Percentiles rank a stretch among this genome's conserved stretches.
phyloP scores from a whole-genome alignment of 129 eudicot species.

The Helianthus tuberosus region DNA sequence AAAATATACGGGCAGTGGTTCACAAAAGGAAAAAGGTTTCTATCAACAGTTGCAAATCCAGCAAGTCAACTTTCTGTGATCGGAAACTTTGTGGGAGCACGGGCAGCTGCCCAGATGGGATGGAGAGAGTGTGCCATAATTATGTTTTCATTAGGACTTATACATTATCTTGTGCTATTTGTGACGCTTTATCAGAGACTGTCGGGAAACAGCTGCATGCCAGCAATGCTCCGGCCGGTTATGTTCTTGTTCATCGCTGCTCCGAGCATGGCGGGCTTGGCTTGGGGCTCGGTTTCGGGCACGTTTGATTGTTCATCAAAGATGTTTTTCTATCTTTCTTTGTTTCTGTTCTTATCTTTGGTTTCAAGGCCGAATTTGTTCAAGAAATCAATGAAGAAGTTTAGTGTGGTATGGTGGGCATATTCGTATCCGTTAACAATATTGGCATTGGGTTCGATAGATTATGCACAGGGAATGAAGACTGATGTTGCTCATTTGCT shows the following conservation, averaged over 20 bases:
- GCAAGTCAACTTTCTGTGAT: slow-evolving; percentile 56
- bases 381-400: slow-evolving; percentile 67
- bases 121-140: slow-evolving; percentile 54
- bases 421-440: slow-evolving; percentile 56
- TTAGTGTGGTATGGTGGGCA: slow-evolving; percentile 67
- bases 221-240: slow-evolving; percentile 55
- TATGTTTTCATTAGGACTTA: slow-evolving; percentile 52
- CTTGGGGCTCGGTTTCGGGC: slow-evolving; percentile 62
- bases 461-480: slow-evolving; percentile 57
- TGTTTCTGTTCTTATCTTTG: slow-evolving; percentile 60
- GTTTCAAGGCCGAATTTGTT: slow-evolving; percentile 51
- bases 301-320: slow-evolving; percentile 53
- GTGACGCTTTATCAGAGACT: slow-evolving; percentile 63
- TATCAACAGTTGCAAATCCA: slow-evolving; percentile 55
- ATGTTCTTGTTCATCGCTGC: slow-evolving; percentile 63
- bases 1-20: slow-evolving; percentile 71
- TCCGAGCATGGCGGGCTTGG: slow-evolving; percentile 71
- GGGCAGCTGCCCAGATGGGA: slow-evolving; percentile 54
- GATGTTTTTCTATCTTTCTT: slow-evolving; percentile 68
- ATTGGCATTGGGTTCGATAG: slow-evolving; percentile 53
- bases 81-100: slow-evolving; percentile 61
- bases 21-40: slow-evolving; percentile 51
- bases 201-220: slow-evolving; percentile 43
- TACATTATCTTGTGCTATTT: slow-evolving; percentile 60
- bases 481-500: slow-evolving; percentile 43